A percentile compares a stretch with the other conserved stretches of the same genome.
These are phyloP conservation scores for Lactarius quietus DNA, from an alignment of 768 basidiomycete genomes.

Conservation along the genomic window DNA sequence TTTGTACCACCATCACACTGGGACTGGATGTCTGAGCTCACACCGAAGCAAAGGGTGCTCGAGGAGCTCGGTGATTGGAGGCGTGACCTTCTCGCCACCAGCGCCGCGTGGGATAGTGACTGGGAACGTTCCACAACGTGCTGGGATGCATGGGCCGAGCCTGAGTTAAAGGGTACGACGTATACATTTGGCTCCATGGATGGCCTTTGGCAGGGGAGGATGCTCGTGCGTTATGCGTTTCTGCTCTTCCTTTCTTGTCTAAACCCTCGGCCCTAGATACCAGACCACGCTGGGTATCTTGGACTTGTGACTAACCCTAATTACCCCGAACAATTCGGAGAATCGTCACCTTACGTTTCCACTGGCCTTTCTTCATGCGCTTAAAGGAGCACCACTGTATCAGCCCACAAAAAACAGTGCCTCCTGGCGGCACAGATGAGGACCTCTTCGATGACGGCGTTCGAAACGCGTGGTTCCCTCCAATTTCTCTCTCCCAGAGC, in stretches of 20 bases:
- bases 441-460: conserved; percentile 37
- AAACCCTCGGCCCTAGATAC: conserved; percentile 32
- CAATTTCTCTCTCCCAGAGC: conserved; percentile 23
- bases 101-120: conserved; percentile 50
- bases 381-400: conserved; percentile 52
- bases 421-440: conserved; percentile 25
- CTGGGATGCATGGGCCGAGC: conserved; percentile 35
- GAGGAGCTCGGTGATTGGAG: conserved; percentile 31
- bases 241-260: background rate
- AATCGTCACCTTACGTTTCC: conserved; percentile 34
- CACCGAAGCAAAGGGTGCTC: conserved; percentile 27
- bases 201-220: conserved; percentile 61
- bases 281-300: conserved; percentile 33
- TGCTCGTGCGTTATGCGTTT: conserved; percentile 46
- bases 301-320: conserved; percentile 29
- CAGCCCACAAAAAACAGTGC: conserved; percentile 38
- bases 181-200: conserved; percentile 51
- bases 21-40: conserved; percentile 30
- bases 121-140: conserved; percentile 55
- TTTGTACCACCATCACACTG: conserved; percentile 29
- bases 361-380: conserved; percentile 57
- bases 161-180: conserved; percentile 33
- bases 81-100: conserved; percentile 34
- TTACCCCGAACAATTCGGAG: conserved; percentile 32
- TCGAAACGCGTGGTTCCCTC: conserved; percentile 42